These are phyloP conservation scores for Claviceps pazoutovae DNA, from an alignment of 2,329 filamentous ascomycete genomes.

Conservation along the genomic window DNA sequence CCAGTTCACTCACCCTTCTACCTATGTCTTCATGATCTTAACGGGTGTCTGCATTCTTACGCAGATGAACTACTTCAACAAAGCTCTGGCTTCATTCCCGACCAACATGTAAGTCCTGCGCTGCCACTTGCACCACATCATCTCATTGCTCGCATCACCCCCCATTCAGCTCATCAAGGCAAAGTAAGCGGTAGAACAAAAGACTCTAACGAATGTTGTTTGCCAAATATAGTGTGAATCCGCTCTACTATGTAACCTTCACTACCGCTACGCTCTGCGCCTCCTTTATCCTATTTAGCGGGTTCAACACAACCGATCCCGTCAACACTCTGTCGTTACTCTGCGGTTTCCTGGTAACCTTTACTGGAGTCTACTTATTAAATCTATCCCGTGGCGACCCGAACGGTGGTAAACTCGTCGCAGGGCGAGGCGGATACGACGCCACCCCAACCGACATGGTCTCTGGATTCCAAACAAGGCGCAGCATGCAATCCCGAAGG, in stretches of 20 bases:
- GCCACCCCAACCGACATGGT: constrained; percentile 85
- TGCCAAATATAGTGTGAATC: constrained; percentile 57
- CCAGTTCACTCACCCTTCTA: constrained; percentile 87
- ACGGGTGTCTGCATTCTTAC: constrained; percentile 88
- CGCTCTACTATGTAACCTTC: constrained; percentile 94
- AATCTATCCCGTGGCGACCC: constrained; percentile 92
- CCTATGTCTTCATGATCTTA: constrained; percentile 93
- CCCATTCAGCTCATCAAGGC: too few relatives aligned
- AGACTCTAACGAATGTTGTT: constrained; percentile 6
- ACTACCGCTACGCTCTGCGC: constrained; percentile 88
- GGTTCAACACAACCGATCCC: constrained; percentile 86
- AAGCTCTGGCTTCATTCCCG: constrained; percentile 89
- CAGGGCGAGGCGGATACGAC: constrained; percentile 50
- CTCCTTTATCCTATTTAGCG: constrained; percentile 89
- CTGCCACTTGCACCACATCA: neutral
- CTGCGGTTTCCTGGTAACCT: constrained; percentile 87
- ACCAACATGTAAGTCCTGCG: constrained; percentile 71
- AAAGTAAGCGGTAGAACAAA: neutral
- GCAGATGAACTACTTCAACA: constrained; percentile 99
- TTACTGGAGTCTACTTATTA: constrained; percentile 86
- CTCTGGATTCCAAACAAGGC: constrained; percentile 74
- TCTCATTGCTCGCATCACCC: neutral
- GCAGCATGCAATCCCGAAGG: constrained; percentile 82
- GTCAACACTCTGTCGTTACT: constrained; percentile 88
- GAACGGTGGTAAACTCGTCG: constrained; percentile 55